Conservation (phyloP, 257 asterid genomes). For the Verbascum thapsus region DNA sequence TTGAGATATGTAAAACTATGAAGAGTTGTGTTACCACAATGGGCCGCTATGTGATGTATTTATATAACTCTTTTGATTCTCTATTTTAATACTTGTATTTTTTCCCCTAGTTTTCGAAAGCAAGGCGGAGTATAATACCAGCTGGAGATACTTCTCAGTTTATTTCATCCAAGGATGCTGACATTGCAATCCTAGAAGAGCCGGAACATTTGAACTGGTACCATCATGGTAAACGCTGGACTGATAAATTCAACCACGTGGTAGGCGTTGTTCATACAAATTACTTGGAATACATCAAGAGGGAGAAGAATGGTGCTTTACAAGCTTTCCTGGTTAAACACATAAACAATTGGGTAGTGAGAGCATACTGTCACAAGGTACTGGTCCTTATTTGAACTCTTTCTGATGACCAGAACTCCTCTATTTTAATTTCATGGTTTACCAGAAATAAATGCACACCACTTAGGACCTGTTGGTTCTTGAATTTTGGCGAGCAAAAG, state of each 20-base stretch:
- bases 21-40: not conserved
- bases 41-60: conserved; percentile 19
- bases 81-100: conserved; percentile 17
- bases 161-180: conserved; percentile 91
- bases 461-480: too few relatives aligned
- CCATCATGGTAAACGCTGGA: conserved; percentile 99
- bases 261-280: conserved; percentile 97
- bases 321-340: conserved; percentile 95
- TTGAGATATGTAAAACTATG: conserved; percentile 11
- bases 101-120: conserved; percentile 65
- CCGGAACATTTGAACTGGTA: conserved; percentile 99
- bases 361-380: conserved; percentile 96
- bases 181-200: conserved; percentile 96
- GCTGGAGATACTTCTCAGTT: conserved; percentile 95
- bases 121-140: conserved; percentile 90
- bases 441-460: too few relatives aligned
- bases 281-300: conserved; percentile 96
- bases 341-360: conserved; percentile 87
- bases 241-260: conserved; percentile 95
- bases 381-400: conserved; percentile 4
- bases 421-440: too few relatives aligned
- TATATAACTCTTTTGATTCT: conserved; percentile 15
- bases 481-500: too few relatives aligned
- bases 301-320: conserved; percentile 96
- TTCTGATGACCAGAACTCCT: conserved; percentile 2